Evolutionary conservation across 768 basidiomycete species (phyloP).

Genomic region (Stropharia rugosoannulata): DNA sequence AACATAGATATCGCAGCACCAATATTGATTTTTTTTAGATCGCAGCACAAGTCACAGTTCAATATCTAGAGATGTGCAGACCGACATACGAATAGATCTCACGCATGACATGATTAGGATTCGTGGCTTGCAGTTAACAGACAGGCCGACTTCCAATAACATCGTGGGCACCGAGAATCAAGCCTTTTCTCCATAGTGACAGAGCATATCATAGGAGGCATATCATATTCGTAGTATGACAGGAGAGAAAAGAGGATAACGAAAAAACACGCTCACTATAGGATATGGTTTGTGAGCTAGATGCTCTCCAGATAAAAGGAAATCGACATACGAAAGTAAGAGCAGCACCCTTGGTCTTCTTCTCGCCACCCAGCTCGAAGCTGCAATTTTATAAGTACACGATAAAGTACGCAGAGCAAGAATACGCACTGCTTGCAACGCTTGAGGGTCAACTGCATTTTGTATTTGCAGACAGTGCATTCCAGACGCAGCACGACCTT

Average conservation of each 20-base stretch:
- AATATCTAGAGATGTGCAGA: too few relatives aligned
- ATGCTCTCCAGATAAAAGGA: not conserved
- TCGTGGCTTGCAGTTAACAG: too few relatives aligned
- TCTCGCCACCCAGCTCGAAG: constrained; percentile 99
- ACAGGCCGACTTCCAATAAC: too few relatives aligned
- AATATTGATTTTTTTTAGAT: too few relatives aligned
- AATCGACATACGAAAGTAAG: constrained; percentile 80
- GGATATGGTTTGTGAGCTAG: not conserved
- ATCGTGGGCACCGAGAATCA: not conserved
- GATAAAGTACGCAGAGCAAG: not conserved
- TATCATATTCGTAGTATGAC: constrained; percentile 29
- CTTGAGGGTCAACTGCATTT: constrained; percentile 94
- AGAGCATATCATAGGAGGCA: constrained; percentile 15
- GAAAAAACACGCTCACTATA: constrained; percentile 21
- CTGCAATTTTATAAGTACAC: constrained; percentile 34
- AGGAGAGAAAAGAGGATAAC: constrained; percentile 20
- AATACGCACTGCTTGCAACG: constrained; percentile 96
- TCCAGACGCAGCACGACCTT: constrained; percentile 98
- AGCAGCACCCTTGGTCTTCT: constrained; percentile 98
- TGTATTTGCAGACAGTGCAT: constrained; percentile 98
- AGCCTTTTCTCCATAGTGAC: not conserved
- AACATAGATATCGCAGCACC: too few relatives aligned
- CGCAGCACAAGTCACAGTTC: too few relatives aligned
- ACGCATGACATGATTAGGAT: too few relatives aligned
- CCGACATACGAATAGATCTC: too few relatives aligned